Conservation (phyloP, 495 filamentous ascomycete genomes). For the Penicillium paxilli region DNA sequence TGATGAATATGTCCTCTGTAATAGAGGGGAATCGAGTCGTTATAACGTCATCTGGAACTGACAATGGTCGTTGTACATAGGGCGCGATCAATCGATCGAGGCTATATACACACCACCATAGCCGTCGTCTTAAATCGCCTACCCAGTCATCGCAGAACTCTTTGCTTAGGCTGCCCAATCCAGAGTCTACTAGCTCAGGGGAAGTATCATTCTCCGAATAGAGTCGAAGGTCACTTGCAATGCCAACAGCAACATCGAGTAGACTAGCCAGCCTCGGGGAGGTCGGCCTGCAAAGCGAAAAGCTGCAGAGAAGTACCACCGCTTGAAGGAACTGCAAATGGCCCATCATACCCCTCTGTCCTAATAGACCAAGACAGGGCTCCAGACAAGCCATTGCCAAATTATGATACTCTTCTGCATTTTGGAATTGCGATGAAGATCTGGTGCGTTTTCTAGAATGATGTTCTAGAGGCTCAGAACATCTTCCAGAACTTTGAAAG, state of each 20-base stretch:
- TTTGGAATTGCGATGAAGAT: not conserved
- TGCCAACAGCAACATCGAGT: not conserved
- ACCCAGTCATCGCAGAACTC: no score
- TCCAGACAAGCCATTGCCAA: not conserved
- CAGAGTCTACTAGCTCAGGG: no score
- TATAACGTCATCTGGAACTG: slow-evolving; percentile 1
- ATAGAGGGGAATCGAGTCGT: not conserved
- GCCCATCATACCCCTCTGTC: not conserved
- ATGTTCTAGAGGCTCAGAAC: no score
- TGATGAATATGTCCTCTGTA: not conserved
- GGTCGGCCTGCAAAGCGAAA: not conserved
- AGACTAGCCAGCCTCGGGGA: not conserved
- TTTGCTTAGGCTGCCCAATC: no score
- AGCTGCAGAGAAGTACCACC: not conserved
- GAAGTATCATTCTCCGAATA: not conserved
- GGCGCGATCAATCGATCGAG: slow-evolving; percentile 4
- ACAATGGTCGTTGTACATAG: not conserved
- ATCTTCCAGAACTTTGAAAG: no score
- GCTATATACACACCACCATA: slow-evolving; percentile 8
- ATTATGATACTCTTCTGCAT: not conserved
- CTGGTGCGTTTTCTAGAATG: not conserved
- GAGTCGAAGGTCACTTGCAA: slow-evolving; percentile 1
- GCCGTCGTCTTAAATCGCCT: not conserved
- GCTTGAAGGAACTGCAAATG: not conserved
- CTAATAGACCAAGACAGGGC: not conserved